Conservation (phyloP, 2,329 filamentous ascomycete species). For the Sclerotinia minor region DNA sequence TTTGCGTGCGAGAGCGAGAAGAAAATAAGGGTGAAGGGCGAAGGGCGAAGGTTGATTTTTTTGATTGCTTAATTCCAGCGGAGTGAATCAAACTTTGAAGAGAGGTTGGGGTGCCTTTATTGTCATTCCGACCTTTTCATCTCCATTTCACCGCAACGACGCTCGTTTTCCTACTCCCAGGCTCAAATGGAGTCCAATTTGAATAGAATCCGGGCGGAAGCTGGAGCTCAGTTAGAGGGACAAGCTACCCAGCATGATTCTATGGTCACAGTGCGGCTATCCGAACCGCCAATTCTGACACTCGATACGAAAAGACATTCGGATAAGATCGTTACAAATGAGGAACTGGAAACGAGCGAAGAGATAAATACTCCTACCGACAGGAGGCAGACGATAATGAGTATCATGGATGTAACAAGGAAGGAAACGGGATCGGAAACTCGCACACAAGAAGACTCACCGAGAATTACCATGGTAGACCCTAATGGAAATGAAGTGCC, state of each 20-base stretch:
- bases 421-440: slow-evolving; percentile 16
- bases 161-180: neutral
- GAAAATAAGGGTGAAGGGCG: neutral
- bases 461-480: slow-evolving; percentile 39
- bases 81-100: slow-evolving; percentile 11
- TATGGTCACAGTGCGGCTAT: slow-evolving; percentile 75
- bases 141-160: neutral
- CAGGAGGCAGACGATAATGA: slow-evolving; percentile 22
- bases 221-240: neutral
- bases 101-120: slow-evolving; percentile 25
- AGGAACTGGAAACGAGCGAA: slow-evolving; percentile 26
- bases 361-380: slow-evolving; percentile 19
- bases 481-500: slow-evolving; percentile 36
- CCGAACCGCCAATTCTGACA: slow-evolving; percentile 57
- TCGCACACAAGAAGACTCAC: slow-evolving; percentile 30
- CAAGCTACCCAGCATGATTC: slow-evolving; percentile 55
- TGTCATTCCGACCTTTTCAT: slow-evolving; percentile 22
- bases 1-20: neutral
- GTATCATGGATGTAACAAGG: slow-evolving; percentile 10
- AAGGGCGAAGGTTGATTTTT: slow-evolving; percentile 10
- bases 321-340: slow-evolving; percentile 33
- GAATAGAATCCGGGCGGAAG: neutral
- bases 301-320: slow-evolving; percentile 48
- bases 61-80: neutral
- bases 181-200: slow-evolving; percentile 7